phyloP scores from a whole-genome alignment of 306 rosid genomes.

The Cucurbita argyrosperma region DNA sequence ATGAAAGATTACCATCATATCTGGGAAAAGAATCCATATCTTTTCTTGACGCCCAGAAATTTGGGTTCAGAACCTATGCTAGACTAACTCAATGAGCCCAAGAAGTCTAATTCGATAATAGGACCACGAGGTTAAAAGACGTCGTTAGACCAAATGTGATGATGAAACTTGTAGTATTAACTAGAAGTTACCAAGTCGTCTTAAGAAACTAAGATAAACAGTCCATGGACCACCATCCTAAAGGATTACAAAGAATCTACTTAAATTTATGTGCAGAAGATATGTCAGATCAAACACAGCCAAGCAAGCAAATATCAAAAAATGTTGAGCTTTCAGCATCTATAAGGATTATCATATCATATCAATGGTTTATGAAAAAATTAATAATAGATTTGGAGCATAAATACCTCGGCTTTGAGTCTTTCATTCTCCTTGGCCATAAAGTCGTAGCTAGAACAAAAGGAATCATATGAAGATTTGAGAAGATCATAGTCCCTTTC shows the following conservation, averaged over 20 bases:
- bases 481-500: slow-evolving; percentile 88
- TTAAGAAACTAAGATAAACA: background rate
- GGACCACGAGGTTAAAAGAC: background rate
- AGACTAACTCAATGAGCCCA: background rate
- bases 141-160: background rate
- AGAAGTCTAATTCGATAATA: background rate
- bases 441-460: slow-evolving; percentile 51
- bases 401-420: slow-evolving; percentile 77
- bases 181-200: background rate
- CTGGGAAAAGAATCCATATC: background rate
- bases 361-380: background rate
- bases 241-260: background rate
- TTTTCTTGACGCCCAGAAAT: background rate
- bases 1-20: background rate
- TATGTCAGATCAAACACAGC: background rate
- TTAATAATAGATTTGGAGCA: background rate
- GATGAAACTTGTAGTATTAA: background rate
- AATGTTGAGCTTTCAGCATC: background rate
- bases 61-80: background rate
- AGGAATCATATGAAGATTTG: slow-evolving; percentile 70
- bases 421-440: slow-evolving; percentile 65
- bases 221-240: background rate
- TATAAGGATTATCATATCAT: background rate
- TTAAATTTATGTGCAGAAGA: background rate
- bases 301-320: background rate